Base-by-base conservation (phyloP, 768 basidiomycete genomes). In the Phallus indusiatus region DNA sequence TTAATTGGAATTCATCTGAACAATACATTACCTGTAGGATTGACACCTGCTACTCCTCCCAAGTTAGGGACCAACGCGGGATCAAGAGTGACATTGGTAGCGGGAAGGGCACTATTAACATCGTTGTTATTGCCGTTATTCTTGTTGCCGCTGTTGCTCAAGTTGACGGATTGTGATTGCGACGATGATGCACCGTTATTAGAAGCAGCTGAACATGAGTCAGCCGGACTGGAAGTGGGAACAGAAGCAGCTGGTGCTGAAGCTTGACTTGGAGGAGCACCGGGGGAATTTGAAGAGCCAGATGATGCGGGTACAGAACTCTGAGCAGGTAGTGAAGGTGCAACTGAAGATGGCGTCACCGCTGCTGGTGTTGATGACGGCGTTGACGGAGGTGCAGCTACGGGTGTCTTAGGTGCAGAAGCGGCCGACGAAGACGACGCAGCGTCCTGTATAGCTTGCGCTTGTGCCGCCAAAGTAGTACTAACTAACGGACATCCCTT, bases 401-500 rank as follows among this genome's bases (percentile, higher is more conserved):
- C 42, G 12, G 42, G 42, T 42, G 42, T 42, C 42, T 4, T 14
- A 5, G 42, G 42, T 42, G 12, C 14, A 4, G 42, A 5, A 14
- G n/a, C 12, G 12, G 42, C 12, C 5, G 57, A 33, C 10, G 57
- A 51, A 17, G 34, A 2, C 8, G 49, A 18, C n/a, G 51, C 35
- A n/a, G 47, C 49, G 46, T 42, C 17, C 37, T 49, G 53, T 9
- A 71, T 70, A 3, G 68, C 68, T 56, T 66, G 66, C 1, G 60
- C 59, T 51, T 71, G 71, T 7, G 74, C 79, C 21, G 73, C 63
- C 65, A 85, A 81, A 4, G 84, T 87, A 0, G 86, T 85, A 9
- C 84, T 77, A 0, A 78, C 79, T 14, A 80, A 78, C 5, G 86
- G 86, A 67, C 85, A 88, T 14, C 86, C 88, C 5, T 75, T 69